phyloP scores from a whole-genome alignment of 768 basidiomycete species.

The Holtermannia corniformis region DNA sequence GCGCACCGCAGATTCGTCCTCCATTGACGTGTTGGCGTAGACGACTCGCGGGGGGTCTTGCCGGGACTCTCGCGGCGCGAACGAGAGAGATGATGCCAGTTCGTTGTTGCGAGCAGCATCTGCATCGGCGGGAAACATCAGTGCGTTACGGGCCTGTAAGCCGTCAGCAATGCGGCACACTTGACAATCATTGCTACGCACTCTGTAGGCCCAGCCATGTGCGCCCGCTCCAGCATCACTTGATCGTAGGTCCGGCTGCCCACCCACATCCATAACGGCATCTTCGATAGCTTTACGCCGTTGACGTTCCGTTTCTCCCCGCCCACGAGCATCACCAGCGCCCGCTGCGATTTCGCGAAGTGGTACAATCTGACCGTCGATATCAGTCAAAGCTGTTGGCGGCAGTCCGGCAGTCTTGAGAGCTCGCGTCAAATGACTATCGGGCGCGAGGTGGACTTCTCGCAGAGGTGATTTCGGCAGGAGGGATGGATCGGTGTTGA shows the following conservation, averaged over 20 bases:
- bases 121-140: slow-evolving; percentile 93
- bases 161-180: slow-evolving; percentile 3
- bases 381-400: slow-evolving; percentile 32
- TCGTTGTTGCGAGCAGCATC: slow-evolving; percentile 52
- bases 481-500: background rate
- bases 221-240: slow-evolving; percentile 17
- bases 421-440: slow-evolving; percentile 34
- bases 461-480: slow-evolving; percentile 5
- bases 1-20: slow-evolving; percentile 48
- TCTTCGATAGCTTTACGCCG: slow-evolving; percentile 14
- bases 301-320: slow-evolving; percentile 22
- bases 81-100: slow-evolving; percentile 1
- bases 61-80: slow-evolving; percentile 1
- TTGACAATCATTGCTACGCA: slow-evolving; percentile 10
- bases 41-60: slow-evolving; percentile 49
- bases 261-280: slow-evolving; percentile 28
- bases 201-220: slow-evolving; percentile 38
- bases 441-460: slow-evolving; percentile 23
- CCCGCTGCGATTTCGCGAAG: slow-evolving; percentile 29
- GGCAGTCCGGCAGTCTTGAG: slow-evolving; percentile 38
- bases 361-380: slow-evolving; percentile 34
- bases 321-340: slow-evolving; percentile 17
- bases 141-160: slow-evolving; percentile 71
- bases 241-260: slow-evolving; percentile 7
- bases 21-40: slow-evolving; percentile 71